Evolutionary conservation across 2,329 filamentous ascomycete genomes (phyloP).

Genomic region (Xylaria sp.): DNA sequence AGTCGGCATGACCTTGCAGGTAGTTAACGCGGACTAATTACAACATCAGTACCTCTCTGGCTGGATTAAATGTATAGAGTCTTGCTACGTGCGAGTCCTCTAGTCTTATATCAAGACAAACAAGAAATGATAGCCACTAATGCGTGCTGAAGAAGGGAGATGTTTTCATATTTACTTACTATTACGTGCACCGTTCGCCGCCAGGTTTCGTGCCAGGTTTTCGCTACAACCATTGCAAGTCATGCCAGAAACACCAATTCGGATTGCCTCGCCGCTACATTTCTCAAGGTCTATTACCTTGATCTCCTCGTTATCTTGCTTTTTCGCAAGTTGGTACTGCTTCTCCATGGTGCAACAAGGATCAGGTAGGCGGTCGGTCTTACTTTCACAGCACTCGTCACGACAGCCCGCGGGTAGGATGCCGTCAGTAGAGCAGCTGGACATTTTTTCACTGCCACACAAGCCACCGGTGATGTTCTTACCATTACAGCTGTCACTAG

Average conservation of each 20-base stretch:
- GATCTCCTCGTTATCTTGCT: background rate
- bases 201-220: slow-evolving; percentile 29
- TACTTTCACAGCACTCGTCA: slow-evolving; percentile 16
- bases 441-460: background rate
- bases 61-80: background rate
- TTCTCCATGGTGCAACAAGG: slow-evolving; percentile 10
- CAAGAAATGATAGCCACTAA: background rate
- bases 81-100: background rate
- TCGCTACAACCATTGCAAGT: slow-evolving; percentile 37
- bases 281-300: slow-evolving; percentile 16
- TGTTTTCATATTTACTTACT: slow-evolving; percentile 25
- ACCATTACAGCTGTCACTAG: background rate
- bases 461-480: background rate
- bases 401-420: background rate
- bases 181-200: slow-evolving; percentile 26
- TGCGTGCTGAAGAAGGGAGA: background rate
- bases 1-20: slow-evolving; percentile 33
- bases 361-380: background rate
- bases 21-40: slow-evolving; percentile 32
- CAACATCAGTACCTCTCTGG: slow-evolving; percentile 13
- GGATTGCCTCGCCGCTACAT: slow-evolving; percentile 10
- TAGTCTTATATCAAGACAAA: background rate
- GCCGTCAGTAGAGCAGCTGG: slow-evolving; percentile 6
- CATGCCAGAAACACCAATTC: slow-evolving; percentile 33
- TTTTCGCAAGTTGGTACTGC: background rate